A percentile compares a stretch with the other conserved stretches of the same genome.
phyloP scores from a whole-genome alignment of 345 rosid species.

The Lagerstroemia speciosa region DNA sequence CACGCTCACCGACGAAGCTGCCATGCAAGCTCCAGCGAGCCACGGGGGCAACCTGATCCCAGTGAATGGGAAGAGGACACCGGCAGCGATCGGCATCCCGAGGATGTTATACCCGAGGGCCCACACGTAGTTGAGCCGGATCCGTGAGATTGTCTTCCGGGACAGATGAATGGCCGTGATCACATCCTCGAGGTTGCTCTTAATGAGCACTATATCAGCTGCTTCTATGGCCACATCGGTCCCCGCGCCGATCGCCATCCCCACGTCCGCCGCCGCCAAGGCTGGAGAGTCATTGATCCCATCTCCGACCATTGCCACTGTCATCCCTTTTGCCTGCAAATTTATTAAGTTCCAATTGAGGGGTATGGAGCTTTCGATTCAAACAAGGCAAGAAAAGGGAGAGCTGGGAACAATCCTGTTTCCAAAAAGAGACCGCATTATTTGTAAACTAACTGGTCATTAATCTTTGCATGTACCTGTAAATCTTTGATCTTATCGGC shows the following conservation, averaged over 20 bases:
- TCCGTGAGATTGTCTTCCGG: constrained; percentile 52
- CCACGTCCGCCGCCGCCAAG: constrained; percentile 61
- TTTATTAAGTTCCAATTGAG: too few species aligned
- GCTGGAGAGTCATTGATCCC: constrained; percentile 83
- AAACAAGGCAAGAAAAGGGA: too few species aligned
- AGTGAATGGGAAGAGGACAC: constrained; percentile 53
- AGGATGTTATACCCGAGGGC: constrained; percentile 67
- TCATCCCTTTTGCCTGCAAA: constrained; percentile 45
- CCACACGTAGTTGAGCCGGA: constrained; percentile 67
- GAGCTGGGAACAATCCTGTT: too few species aligned
- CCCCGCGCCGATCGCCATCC: constrained; percentile 77
- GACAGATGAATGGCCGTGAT: constrained; percentile 61
- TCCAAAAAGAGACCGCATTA: too few species aligned
- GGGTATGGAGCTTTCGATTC: too few species aligned
- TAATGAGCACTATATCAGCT: constrained; percentile 66
- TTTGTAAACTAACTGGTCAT: too few species aligned
- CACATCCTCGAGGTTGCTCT: constrained; percentile 65
- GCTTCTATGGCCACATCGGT: constrained; percentile 76
- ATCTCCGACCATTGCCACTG: constrained; percentile 75
- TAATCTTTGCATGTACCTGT: constrained; percentile 35
- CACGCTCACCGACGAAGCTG: constrained; percentile 67
- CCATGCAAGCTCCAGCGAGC: constrained; percentile 84
- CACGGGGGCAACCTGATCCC: constrained; percentile 67
- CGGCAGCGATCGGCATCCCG: constrained; percentile 67
- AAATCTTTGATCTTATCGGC: constrained; percentile 57